phyloP scores from a whole-genome alignment of 768 basidiomycete genomes.

The Pleurotus cornucopiae region DNA sequence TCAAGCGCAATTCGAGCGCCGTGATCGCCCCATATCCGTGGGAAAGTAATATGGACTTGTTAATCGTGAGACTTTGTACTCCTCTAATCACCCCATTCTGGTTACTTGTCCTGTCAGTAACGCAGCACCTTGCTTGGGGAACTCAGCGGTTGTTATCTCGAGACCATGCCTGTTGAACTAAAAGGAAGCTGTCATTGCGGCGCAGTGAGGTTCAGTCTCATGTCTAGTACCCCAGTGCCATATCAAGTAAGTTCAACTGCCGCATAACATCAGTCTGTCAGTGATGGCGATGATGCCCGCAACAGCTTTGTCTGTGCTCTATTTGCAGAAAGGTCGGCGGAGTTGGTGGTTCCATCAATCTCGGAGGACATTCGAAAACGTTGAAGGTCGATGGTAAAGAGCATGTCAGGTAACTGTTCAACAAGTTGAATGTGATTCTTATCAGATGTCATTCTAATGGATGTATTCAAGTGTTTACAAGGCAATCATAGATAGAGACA shows the following conservation, averaged over 20 bases:
- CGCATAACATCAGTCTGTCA: background rate
- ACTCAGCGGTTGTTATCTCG: no score
- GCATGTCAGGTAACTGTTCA: conserved; percentile 40
- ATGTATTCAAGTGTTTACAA: conserved; percentile 44
- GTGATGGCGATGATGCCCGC: background rate
- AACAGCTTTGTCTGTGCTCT: conserved; percentile 58
- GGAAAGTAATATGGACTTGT: no score
- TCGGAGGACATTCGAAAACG: conserved; percentile 51
- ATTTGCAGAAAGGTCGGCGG: conserved; percentile 73
- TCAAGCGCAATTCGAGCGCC: no score
- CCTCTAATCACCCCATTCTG: no score
- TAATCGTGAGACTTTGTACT: no score
- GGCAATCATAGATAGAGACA: conserved; percentile 57
- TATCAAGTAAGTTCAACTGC: conserved; percentile 44
- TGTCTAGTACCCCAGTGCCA: conserved; percentile 57
- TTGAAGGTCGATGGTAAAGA: conserved; percentile 53
- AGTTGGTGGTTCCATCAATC: conserved; percentile 59
- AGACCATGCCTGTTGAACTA: conserved; percentile 51
- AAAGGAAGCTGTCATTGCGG: conserved; percentile 55
- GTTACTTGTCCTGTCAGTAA: no score
- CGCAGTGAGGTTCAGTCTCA: conserved; percentile 39
- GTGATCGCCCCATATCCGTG: no score
- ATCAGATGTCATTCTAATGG: background rate
- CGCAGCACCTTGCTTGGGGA: no score
- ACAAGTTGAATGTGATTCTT: background rate